Conservation (phyloP, 2,329 filamentous ascomycete species). For the Colletotrichum viniferum region DNA sequence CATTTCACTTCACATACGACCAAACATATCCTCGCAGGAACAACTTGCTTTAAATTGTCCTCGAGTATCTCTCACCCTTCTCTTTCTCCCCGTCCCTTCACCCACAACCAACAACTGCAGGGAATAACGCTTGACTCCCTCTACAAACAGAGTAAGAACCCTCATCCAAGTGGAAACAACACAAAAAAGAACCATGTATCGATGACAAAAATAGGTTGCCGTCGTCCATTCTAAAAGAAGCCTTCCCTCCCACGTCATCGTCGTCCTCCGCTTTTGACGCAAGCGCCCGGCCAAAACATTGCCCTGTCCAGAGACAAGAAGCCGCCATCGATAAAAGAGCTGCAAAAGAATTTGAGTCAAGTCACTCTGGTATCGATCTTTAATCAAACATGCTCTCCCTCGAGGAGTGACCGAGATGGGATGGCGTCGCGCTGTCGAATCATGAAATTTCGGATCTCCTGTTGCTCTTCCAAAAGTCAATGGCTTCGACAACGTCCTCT, state of each 20-base stretch:
- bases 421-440: background rate
- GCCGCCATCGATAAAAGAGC: background rate
- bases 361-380: constrained; percentile 21
- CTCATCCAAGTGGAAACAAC: constrained; percentile 14
- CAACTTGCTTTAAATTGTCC: constrained; percentile 2
- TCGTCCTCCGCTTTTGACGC: background rate
- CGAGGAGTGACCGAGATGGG: constrained; percentile 19
- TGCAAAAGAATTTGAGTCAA: constrained; percentile 15
- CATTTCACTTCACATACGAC: background rate
- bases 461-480: constrained; percentile 92
- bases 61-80: background rate
- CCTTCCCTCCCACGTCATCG: background rate
- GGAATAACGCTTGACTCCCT: background rate
- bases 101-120: background rate
- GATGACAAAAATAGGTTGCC: background rate
- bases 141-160: background rate
- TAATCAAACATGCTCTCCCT: constrained; percentile 17
- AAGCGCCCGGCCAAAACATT: background rate
- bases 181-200: constrained; percentile 8
- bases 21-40: background rate
- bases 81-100: background rate
- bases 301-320: background rate
- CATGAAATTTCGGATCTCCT: constrained; percentile 49
- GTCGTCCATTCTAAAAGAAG: background rate
- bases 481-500: constrained; percentile 89